These are phyloP conservation scores for Cordyceps cicadae DNA, from an alignment of 2,329 filamentous ascomycete species.

Conservation along the genomic window DNA sequence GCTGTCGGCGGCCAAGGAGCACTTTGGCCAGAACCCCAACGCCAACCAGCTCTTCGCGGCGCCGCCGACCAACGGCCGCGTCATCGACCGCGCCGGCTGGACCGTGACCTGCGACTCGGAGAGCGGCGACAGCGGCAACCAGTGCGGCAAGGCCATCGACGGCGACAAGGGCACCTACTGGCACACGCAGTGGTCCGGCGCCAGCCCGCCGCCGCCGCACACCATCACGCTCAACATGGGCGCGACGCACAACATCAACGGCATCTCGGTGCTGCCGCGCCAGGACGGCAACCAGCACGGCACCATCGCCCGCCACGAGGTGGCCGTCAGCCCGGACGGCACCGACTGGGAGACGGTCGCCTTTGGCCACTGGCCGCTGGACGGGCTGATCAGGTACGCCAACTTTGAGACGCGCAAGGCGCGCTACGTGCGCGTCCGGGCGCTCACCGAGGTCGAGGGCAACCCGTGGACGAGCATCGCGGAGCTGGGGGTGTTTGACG, in stretches of 20 bases:
- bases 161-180: slow-evolving; percentile 22
- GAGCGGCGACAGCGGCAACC: slow-evolving; percentile 20
- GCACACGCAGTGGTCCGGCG: slow-evolving; percentile 17
- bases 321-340: slow-evolving; percentile 22
- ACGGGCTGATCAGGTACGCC: slow-evolving; percentile 22
- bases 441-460: slow-evolving; percentile 22
- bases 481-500: slow-evolving; percentile 24
- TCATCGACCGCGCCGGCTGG: slow-evolving; percentile 16
- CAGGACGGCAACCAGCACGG: slow-evolving; percentile 21
- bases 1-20: neutral
- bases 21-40: slow-evolving; percentile 7
- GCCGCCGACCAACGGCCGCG: neutral
- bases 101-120: slow-evolving; percentile 20
- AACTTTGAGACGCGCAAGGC: slow-evolving; percentile 24
- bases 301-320: slow-evolving; percentile 22
- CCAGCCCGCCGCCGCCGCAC: slow-evolving; percentile 17
- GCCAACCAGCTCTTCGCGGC: slow-evolving; percentile 7
- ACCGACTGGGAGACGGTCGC: slow-evolving; percentile 20
- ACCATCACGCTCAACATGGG: slow-evolving; percentile 25
- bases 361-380: slow-evolving; percentile 22
- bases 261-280: slow-evolving; percentile 23
- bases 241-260: slow-evolving; percentile 20
- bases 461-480: slow-evolving; percentile 25
- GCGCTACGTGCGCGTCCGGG: slow-evolving; percentile 24
- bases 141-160: slow-evolving; percentile 23